phyloP scores from a whole-genome alignment of 495 filamentous ascomycete species.

The Penicillium goetzii region DNA sequence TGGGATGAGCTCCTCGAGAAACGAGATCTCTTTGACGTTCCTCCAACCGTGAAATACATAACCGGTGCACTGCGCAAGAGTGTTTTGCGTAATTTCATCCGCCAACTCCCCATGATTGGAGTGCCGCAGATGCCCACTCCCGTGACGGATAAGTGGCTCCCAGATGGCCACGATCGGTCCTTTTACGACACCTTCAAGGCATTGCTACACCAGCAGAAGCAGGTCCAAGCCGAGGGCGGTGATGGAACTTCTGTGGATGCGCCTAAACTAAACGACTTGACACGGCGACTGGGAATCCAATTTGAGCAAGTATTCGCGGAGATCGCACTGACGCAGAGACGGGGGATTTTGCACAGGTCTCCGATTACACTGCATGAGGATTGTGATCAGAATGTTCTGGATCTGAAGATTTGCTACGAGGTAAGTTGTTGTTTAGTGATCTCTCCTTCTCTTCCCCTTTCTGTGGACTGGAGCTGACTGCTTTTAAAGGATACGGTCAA shows the following conservation, averaged over 20 bases:
- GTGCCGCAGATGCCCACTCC: slow-evolving; percentile 31
- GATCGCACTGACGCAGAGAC: slow-evolving; percentile 60
- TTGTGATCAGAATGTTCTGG: slow-evolving; percentile 42
- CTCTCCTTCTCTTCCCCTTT: background rate
- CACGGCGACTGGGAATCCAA: slow-evolving; percentile 53
- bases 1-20: slow-evolving; percentile 53
- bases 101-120: slow-evolving; percentile 48
- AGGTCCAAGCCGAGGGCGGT: slow-evolving; percentile 27
- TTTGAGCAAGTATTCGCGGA: slow-evolving; percentile 59
- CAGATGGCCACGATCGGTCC: slow-evolving; percentile 46
- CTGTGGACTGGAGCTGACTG: background rate
- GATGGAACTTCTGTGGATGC: slow-evolving; percentile 36
- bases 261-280: slow-evolving; percentile 58
- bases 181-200: slow-evolving; percentile 54
- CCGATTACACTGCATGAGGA: slow-evolving; percentile 49
- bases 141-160: slow-evolving; percentile 41
- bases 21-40: slow-evolving; percentile 50
- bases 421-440: slow-evolving; percentile 17
- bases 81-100: slow-evolving; percentile 48
- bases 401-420: slow-evolving; percentile 45
- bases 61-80: slow-evolving; percentile 55
- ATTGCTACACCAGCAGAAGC: slow-evolving; percentile 39
- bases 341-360: slow-evolving; percentile 58
- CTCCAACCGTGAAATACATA: slow-evolving; percentile 55
- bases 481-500: slow-evolving; percentile 29